A percentile compares a stretch with the other conserved stretches of the same genome.
Conservation (phyloP, 805 yeast genomes). For the Candida qinlingensis region DNA sequence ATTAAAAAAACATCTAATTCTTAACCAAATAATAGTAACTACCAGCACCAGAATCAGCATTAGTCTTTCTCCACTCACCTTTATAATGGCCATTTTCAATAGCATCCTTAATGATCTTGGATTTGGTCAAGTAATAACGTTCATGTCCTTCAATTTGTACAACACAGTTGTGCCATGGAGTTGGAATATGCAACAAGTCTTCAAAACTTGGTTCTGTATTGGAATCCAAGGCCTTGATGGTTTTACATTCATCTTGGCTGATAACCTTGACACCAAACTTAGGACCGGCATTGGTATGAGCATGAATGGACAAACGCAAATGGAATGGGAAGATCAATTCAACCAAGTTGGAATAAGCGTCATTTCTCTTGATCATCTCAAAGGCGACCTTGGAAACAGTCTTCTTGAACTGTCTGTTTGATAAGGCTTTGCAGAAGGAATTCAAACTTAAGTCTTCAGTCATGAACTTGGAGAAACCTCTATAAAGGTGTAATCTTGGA, state of each 20-base stretch:
- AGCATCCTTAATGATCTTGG: constrained; percentile 33
- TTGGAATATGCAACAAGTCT: constrained; percentile 56
- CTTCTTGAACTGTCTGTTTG: constrained; percentile 43
- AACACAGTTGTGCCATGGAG: constrained; percentile 62
- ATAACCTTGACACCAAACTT: constrained; percentile 52
- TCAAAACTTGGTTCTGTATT: constrained; percentile 39
- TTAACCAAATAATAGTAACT: constrained; percentile 23
- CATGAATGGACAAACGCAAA: constrained; percentile 55
- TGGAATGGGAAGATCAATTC: constrained; percentile 57
- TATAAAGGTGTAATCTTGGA: constrained; percentile 45
- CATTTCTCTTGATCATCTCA: constrained; percentile 61
- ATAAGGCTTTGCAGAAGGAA: constrained; percentile 31
- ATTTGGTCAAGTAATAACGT: constrained; percentile 30
- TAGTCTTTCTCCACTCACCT: constrained; percentile 32
- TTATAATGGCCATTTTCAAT: constrained; percentile 28
- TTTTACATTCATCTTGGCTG: constrained; percentile 37
- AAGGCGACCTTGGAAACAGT: constrained; percentile 49
- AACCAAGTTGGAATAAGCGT: constrained; percentile 59
- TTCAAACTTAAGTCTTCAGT: constrained; percentile 47
- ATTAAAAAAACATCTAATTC: background rate
- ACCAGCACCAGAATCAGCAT: constrained; percentile 29
- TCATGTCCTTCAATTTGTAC: constrained; percentile 35
- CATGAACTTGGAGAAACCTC: constrained; percentile 60
- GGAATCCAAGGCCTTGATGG: constrained; percentile 37
- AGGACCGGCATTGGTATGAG: constrained; percentile 55